Base-by-base conservation (phyloP, 2,329 filamentous ascomycete species). In the Arthrobotrys musiformis region DNA sequence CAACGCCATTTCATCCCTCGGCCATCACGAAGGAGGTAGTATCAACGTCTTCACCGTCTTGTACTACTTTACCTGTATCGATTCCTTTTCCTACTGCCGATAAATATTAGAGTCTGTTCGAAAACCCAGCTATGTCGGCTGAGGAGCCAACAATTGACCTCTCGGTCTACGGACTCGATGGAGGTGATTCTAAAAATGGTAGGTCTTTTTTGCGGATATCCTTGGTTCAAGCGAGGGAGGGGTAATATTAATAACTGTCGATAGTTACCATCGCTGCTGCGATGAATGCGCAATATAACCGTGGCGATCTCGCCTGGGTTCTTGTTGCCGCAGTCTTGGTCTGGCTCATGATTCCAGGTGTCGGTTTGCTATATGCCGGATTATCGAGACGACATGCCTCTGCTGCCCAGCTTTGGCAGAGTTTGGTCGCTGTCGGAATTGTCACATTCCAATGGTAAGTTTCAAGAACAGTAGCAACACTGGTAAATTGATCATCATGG, bases 271-370 rank as follows among this genome's bases (percentile, higher is more conserved):
- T 70, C 68, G 67, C 67, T 33, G 33, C 15, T 1, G 74, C 66
- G 42, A 78, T 78, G 74, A 78, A 78, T 30, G 68, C 19, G n/a
- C 74, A 78, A 61, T 78, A 78, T 24, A 44, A 78, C 37, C 60
- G 74, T 22, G 93, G 93, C 81, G 90, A 97, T 84, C 89, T 97
- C 81, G 89, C 91, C 70, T 97, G 92, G 90, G 88, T 97, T 82
- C 86, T 93, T 81, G 89, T 89, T 64, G 89, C 89, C 42, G 74
- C 74, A 9, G 78, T 77, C 22, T 61, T 91, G 66, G 89, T 90
- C 66, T 91, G 88, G 86, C 82, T 90, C 61, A 91, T 91, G 81
- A 89, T 90, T 70, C 89, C 89, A 0, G 89, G 89, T 19, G 89
- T 91, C 79, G 89, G 89, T 56, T 85, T 91, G 6, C 84, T 91